Evolutionary conservation across 352 stramenopile genomes (phyloP).

Genomic region (Pythium dissimile): DNA sequence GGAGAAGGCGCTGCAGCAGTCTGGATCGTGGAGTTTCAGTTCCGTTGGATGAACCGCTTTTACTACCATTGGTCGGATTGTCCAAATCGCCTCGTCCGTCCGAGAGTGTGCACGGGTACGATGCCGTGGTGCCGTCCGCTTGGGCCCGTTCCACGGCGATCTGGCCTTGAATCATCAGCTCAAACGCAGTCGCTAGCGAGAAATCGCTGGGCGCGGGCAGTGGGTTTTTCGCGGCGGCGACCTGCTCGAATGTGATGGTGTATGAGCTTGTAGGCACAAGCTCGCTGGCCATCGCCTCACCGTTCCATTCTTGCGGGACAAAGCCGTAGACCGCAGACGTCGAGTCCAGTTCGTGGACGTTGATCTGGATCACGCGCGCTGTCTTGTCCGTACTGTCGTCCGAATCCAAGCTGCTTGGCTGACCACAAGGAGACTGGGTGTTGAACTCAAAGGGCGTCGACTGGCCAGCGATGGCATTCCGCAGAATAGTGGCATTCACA

Average conservation of each 20-base stretch:
- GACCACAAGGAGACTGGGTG: slow-evolving; percentile 25
- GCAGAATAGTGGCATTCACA: slow-evolving; percentile 34
- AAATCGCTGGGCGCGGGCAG: slow-evolving; percentile 3
- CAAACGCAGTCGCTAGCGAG: slow-evolving; percentile 17
- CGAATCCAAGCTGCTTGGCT: slow-evolving; percentile 18
- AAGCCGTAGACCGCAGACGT: slow-evolving; percentile 49
- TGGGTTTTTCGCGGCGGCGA: background rate
- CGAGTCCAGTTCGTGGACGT: slow-evolving; percentile 36
- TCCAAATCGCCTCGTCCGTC: slow-evolving; percentile 17
- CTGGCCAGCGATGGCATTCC: slow-evolving; percentile 32
- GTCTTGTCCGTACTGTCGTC: background rate
- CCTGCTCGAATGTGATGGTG: slow-evolving; percentile 7
- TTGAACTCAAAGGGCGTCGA: slow-evolving; percentile 34
- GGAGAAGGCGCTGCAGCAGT: background rate
- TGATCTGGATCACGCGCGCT: slow-evolving; percentile 23
- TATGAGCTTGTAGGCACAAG: slow-evolving; percentile 11
- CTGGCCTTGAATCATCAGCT: slow-evolving; percentile 42
- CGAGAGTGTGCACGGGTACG: slow-evolving; percentile 37
- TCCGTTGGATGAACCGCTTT: slow-evolving; percentile 6
- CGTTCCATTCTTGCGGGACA: slow-evolving; percentile 44
- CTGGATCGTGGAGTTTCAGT: background rate
- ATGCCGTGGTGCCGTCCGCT: slow-evolving; percentile 25
- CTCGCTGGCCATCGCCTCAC: slow-evolving; percentile 21
- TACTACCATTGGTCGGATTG: background rate
- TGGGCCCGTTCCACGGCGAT: slow-evolving; percentile 37